phyloP scores from a whole-genome alignment of 2,329 filamentous ascomycete species.

The Bipolaris victoriae region DNA sequence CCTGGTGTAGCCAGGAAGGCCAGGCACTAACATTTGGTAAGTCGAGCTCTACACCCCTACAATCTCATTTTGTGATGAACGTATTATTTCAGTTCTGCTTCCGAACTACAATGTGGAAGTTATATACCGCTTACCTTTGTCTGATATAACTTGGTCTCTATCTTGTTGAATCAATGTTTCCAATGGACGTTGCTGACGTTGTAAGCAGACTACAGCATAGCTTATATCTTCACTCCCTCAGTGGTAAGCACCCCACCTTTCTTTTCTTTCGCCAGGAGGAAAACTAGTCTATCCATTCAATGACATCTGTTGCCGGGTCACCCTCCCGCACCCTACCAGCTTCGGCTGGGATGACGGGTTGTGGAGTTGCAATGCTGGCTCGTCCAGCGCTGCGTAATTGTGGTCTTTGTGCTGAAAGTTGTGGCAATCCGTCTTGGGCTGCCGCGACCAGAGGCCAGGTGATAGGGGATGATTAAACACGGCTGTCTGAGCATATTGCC shows the following conservation, averaged over 20 bases:
- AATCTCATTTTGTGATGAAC: conserved; percentile 42
- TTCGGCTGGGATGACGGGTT: conserved; percentile 69
- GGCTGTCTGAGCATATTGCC: conserved; percentile 65
- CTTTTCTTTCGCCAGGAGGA: conserved; percentile 57
- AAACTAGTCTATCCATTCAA: conserved; percentile 69
- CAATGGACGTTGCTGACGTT: conserved; percentile 25
- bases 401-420: conserved; percentile 61
- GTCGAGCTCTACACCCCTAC: conserved; percentile 3
- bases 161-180: conserved; percentile 5
- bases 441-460: conserved; percentile 60
- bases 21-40: conserved; percentile 18
- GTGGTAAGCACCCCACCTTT: conserved; percentile 32
- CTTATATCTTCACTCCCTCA: background rate
- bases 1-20: background rate
- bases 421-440: conserved; percentile 52
- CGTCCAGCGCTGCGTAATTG: conserved; percentile 55
- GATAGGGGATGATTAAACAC: conserved; percentile 70
- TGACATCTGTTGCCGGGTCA: conserved; percentile 69
- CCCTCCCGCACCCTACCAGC: conserved; percentile 72
- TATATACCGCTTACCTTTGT: conserved; percentile 63
- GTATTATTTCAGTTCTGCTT: conserved; percentile 67
- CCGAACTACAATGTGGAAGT: conserved; percentile 65
- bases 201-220: conserved; percentile 5
- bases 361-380: conserved; percentile 68
- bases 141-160: conserved; percentile 47